Percentiles rank a stretch among this genome's conserved stretches.
phyloP scores from a whole-genome alignment of 495 filamentous ascomycete species.

The Amniculicola lignicola region DNA sequence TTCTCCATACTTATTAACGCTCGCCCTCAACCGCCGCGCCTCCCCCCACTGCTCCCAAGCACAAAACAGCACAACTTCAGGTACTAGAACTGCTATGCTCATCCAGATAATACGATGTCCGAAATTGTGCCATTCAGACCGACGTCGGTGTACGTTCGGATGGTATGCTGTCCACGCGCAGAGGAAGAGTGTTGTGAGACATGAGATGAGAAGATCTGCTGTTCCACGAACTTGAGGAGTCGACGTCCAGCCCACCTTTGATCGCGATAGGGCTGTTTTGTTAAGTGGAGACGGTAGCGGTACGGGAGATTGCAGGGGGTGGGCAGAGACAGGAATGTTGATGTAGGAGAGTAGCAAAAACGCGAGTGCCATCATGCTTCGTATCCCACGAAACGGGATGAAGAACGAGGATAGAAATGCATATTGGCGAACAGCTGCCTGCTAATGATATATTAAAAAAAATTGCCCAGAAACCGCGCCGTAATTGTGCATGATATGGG shows the following conservation, averaged over 20 bases:
- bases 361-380: too few relatives aligned
- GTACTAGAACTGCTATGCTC: slow-evolving; percentile 21
- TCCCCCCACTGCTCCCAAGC: slow-evolving; percentile 32
- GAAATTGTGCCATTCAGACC: not conserved
- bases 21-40: not conserved
- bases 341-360: too few relatives aligned
- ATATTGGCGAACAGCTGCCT: too few relatives aligned
- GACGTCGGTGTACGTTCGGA: slow-evolving; percentile 17
- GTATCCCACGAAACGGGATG: too few relatives aligned
- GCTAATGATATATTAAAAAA: too few relatives aligned
- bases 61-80: slow-evolving; percentile 25
- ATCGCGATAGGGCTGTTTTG: too few relatives aligned
- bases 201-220: slow-evolving; percentile 23
- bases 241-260: slow-evolving; percentile 18
- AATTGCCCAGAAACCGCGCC: too few relatives aligned
- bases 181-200: slow-evolving; percentile 24
- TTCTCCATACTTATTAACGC: slow-evolving; percentile 3
- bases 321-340: too few relatives aligned
- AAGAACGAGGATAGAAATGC: too few relatives aligned
- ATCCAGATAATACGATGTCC: slow-evolving; percentile 16
- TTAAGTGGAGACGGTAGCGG: too few relatives aligned
- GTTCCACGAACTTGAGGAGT: slow-evolving; percentile 22
- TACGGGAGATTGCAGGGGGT: too few relatives aligned
- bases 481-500: too few relatives aligned
- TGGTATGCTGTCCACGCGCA: slow-evolving; percentile 34